Evolutionary conservation across 2,329 filamentous ascomycete species (phyloP).

Genomic region (Curvularia eragrostidis): DNA sequence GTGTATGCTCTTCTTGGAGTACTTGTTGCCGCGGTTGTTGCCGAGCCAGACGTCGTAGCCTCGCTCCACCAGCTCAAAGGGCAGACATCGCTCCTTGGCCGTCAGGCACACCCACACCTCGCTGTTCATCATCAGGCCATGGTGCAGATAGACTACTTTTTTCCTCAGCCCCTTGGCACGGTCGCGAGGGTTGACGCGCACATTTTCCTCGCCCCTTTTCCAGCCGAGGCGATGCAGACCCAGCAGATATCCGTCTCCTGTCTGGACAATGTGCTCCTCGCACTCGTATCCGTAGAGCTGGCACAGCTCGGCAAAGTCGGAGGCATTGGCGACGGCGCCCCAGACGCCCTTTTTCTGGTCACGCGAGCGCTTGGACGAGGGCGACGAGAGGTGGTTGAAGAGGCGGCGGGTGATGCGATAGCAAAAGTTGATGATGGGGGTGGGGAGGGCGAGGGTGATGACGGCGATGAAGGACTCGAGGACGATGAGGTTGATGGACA

Average conservation of each 20-base stretch:
- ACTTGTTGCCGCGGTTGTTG: constrained; percentile 98
- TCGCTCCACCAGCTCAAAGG: constrained; percentile 85
- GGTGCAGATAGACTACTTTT: constrained; percentile 90
- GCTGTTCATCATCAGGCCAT: constrained; percentile 97
- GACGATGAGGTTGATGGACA: constrained; percentile 81
- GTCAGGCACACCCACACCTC: constrained; percentile 97
- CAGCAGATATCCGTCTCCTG: constrained; percentile 89
- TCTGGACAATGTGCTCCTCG: constrained; percentile 96
- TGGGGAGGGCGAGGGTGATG: constrained; percentile 84
- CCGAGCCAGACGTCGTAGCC: constrained; percentile 98
- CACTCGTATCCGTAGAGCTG: constrained; percentile 88
- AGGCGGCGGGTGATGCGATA: constrained; percentile 81
- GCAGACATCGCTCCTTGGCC: constrained; percentile 82
- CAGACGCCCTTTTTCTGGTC: constrained; percentile 76
- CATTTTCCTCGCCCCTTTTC: constrained; percentile 80
- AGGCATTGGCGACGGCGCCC: constrained; percentile 79
- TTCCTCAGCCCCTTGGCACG: constrained; percentile 67
- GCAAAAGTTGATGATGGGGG: constrained; percentile 79
- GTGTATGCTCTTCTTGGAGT: constrained; percentile 91
- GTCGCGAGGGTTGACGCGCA: constrained; percentile 74
- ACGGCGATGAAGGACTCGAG: constrained; percentile 84
- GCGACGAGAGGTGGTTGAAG: constrained; percentile 79
- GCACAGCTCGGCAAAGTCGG: constrained; percentile 95
- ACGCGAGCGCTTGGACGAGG: constrained; percentile 71
- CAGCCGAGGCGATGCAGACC: constrained; percentile 88